Base-by-base conservation (phyloP, 1,284 basidiomycete species). In the Irpex lacteus region DNA sequence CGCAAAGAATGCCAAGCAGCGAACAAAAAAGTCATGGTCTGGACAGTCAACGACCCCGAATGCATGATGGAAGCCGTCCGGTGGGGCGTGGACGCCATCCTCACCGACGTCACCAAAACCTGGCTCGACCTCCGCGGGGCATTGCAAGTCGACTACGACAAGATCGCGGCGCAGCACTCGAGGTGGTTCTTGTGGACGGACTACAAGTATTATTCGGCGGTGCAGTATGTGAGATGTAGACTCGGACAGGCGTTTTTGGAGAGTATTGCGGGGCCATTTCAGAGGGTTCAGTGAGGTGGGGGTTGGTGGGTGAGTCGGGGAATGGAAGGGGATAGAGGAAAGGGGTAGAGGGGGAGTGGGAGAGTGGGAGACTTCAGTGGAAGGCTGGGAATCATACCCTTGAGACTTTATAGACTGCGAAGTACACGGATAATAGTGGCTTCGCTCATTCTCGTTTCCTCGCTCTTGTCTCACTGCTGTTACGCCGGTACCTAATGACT, bases 21-120 rank as follows among this genome's bases (percentile, higher is more conserved):
- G 0, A 91, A 91, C 21, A 99, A 99, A 84, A 86, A 86, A 71
- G 72, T 98, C 56, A 90, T 96, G 85, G 94, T 96, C 9, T 99
- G 98, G 98, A 99, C 97, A 0, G 96, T 98, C 36, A 99, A 98
- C 75, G 85, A 91, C 57, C 87, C 89, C 8, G 87, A 88, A 65
- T 90, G 97, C 74, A 98, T 99, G 96, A 91, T 97, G 80, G 94
- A 98, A 85, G 95, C 94, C 65, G 91, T 92, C 18, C 82, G 95
- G 68, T 98, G 96, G 97, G 93, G 88, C 65, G 92, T 94, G 19
- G 87, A 91, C 71, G 95, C 89, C 8, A 92, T 99, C 69, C 85
- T 99, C 67, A 97, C 95, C 4, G 97, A 99, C 69, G 80, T 85
- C 64, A 95, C 95, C 4, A 84, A 85, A 70, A 85, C 82, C 3